Evolutionary conservation across 2,329 filamentous ascomycete species (phyloP).

Genomic region (Aureobasidium sp.): DNA sequence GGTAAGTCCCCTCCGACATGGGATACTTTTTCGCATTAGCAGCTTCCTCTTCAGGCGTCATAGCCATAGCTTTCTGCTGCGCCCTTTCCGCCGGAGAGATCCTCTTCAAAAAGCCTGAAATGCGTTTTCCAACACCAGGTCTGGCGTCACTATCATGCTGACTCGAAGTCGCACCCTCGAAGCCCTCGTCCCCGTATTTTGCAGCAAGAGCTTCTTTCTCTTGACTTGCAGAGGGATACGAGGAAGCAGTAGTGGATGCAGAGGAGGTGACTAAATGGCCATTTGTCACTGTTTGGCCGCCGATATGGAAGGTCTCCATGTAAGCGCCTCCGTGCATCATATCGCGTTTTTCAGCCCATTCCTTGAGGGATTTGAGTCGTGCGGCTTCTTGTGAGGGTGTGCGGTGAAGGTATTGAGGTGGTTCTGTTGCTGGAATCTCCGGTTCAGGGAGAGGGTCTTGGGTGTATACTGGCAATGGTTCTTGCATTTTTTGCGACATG

Average conservation of each 20-base stretch:
- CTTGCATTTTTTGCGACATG: background rate
- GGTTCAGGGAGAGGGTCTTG: background rate
- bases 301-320: slow-evolving; percentile 10
- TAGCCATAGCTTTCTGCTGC: background rate
- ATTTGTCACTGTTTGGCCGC: background rate
- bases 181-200: background rate
- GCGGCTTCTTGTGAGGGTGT: background rate
- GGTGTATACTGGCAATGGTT: background rate
- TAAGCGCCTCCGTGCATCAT: background rate
- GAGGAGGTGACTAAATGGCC: background rate
- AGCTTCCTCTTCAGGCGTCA: background rate
- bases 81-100: slow-evolving; percentile 1
- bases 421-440: background rate
- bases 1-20: slow-evolving; percentile 1
- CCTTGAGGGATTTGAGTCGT: background rate
- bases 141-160: background rate
- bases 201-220: background rate
- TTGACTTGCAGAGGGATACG: background rate
- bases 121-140: background rate
- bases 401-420: background rate
- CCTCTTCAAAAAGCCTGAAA: slow-evolving; percentile 1
- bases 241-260: background rate
- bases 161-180: background rate
- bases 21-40: background rate
- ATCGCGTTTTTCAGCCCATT: slow-evolving; percentile 1